These are phyloP conservation scores for Pseudogymnoascus sp. DNA, from an alignment of 2,329 filamentous ascomycete species.

Conservation along the genomic window DNA sequence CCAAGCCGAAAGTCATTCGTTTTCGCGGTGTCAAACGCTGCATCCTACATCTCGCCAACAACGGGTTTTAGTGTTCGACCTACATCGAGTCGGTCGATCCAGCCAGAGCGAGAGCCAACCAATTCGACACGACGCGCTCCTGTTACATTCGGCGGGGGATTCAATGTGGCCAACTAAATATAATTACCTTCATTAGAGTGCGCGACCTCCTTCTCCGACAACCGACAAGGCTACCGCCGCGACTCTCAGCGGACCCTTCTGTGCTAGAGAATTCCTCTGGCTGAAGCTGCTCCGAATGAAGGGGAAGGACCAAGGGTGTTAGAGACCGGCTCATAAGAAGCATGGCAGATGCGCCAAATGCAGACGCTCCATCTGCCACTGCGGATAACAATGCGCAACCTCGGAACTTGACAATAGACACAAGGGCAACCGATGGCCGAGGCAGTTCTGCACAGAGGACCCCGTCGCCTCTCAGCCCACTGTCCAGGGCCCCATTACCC, in stretches of 20 bases:
- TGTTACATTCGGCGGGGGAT: background rate
- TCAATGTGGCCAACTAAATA: slow-evolving; percentile 4
- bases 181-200: background rate
- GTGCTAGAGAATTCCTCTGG: background rate
- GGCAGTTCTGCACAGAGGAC: background rate
- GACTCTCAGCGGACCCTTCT: background rate
- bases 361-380: background rate
- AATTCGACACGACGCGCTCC: background rate
- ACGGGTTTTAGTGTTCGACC: background rate
- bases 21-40: background rate
- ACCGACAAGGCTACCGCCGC: background rate
- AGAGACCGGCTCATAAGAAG: background rate
- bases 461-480: background rate
- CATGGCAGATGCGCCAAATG: background rate
- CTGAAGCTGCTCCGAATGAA: background rate
- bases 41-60: background rate
- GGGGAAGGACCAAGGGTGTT: background rate
- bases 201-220: background rate
- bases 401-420: slow-evolving; percentile 4
- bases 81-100: slow-evolving; percentile 2
- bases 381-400: background rate
- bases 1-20: background rate
- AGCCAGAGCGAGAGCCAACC: slow-evolving; percentile 5
- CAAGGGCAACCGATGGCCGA: background rate
- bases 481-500: background rate